These are phyloP conservation scores for Monosporascus cannonballus DNA, from an alignment of 2,329 filamentous ascomycete species.

Conservation along the genomic window DNA sequence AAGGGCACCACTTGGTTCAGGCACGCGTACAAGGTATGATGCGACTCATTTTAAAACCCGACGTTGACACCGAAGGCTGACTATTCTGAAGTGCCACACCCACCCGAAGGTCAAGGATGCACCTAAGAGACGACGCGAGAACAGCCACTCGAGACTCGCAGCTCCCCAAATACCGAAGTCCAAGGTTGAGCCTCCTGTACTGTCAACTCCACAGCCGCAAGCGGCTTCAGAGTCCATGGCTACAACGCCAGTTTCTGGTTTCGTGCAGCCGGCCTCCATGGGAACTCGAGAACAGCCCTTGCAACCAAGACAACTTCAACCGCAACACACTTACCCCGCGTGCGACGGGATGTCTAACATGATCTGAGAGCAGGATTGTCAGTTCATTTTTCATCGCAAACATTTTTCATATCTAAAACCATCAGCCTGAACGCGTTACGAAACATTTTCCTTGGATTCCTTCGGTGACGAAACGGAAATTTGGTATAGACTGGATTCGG, in stretches of 20 bases:
- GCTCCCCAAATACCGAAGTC: slow-evolving; percentile 40
- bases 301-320: slow-evolving; percentile 22
- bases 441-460: slow-evolving; percentile 19
- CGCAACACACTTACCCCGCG: slow-evolving; percentile 27
- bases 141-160: slow-evolving; percentile 42
- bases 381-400: not conserved
- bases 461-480: slow-evolving; percentile 15
- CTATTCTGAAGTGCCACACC: slow-evolving; percentile 53
- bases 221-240: slow-evolving; percentile 28
- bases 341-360: slow-evolving; percentile 39
- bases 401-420: slow-evolving; percentile 12
- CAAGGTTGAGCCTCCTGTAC: slow-evolving; percentile 38
- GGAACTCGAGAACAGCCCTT: slow-evolving; percentile 21
- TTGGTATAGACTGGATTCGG: slow-evolving; percentile 21
- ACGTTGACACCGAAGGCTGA: slow-evolving; percentile 11
- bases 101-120: slow-evolving; percentile 67
- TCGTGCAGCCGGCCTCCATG: slow-evolving; percentile 17
- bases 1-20: slow-evolving; percentile 91
- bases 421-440: slow-evolving; percentile 18
- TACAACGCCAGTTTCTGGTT: slow-evolving; percentile 33
- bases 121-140: slow-evolving; percentile 61
- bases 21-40: slow-evolving; percentile 73
- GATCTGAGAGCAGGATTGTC: slow-evolving; percentile 30
- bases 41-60: not conserved
- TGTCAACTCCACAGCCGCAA: slow-evolving; percentile 38